Conservation (phyloP, 140 eudicot genomes). For the Erigeron philadelphicus region DNA sequence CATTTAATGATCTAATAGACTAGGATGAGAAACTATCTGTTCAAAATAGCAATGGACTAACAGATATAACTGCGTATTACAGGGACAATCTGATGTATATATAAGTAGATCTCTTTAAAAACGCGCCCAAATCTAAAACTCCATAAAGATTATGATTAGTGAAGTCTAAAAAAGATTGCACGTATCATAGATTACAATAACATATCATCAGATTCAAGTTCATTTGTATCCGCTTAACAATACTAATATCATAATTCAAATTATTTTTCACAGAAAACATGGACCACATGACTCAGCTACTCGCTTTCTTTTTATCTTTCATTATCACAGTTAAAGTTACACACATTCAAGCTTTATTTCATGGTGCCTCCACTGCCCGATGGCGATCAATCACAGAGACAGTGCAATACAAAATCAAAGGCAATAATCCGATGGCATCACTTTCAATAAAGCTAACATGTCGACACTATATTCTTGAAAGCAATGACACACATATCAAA, state of each 20-base stretch:
- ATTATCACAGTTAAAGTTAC: too few species aligned
- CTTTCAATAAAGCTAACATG: too few species aligned
- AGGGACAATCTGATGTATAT: not conserved
- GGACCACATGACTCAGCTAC: too few species aligned
- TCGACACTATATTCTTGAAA: too few species aligned
- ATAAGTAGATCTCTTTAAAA: not conserved
- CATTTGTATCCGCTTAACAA: not conserved
- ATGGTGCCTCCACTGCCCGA: too few species aligned
- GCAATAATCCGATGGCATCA: too few species aligned
- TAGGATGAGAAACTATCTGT: not conserved
- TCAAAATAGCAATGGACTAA: not conserved
- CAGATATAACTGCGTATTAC: not conserved
- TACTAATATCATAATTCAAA: not conserved
- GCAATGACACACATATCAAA: too few species aligned
- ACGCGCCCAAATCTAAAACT: not conserved
- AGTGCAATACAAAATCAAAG: too few species aligned
- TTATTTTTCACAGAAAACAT: too few species aligned
- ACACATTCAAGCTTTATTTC: too few species aligned
- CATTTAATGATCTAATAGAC: not conserved
- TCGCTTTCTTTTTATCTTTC: too few species aligned
- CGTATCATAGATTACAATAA: slow-evolving; percentile 17
- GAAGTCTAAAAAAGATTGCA: not conserved
- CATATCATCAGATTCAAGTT: not conserved
- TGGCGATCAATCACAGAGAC: too few species aligned
- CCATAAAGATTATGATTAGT: not conserved